Conservation (phyloP, 2,329 filamentous ascomycete genomes). For the Ceratocystis destructans region DNA sequence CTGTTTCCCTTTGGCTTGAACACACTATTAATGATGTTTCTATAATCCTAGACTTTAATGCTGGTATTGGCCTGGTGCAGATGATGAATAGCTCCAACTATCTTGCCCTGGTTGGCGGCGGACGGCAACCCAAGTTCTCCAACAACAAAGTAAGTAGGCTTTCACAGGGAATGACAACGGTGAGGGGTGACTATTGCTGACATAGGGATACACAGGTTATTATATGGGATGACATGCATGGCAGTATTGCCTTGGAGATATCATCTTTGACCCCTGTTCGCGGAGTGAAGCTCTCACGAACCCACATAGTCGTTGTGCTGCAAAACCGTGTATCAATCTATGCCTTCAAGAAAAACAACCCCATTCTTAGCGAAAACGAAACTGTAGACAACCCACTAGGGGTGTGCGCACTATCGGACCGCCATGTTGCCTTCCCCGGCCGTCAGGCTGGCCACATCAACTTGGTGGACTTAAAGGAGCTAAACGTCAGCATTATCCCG, state of each 20-base stretch:
- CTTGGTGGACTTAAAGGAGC: constrained; percentile 61
- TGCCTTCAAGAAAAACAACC: constrained; percentile 58
- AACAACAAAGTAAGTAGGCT: constrained; percentile 55
- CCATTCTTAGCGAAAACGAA: constrained; percentile 61
- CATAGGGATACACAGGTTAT: constrained; percentile 41
- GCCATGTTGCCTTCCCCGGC: constrained; percentile 72
- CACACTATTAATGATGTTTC: background rate
- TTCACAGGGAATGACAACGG: background rate
- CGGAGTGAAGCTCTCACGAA: constrained; percentile 61
- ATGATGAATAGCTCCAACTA: constrained; percentile 84
- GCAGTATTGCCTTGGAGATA: constrained; percentile 59
- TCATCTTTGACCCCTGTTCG: constrained; percentile 69
- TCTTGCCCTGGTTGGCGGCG: constrained; percentile 78
- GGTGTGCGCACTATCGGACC: constrained; percentile 61
- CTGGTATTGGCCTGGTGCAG: constrained; percentile 66
- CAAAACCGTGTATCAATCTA: constrained; percentile 73
- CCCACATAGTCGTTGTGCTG: constrained; percentile 66
- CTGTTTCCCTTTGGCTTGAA: background rate
- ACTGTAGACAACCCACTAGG: constrained; percentile 76
- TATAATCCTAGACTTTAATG: constrained; percentile 51
- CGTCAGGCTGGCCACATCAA: constrained; percentile 78
- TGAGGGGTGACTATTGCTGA: background rate
- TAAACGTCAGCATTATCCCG: constrained; percentile 83
- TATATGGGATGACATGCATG: constrained; percentile 81
- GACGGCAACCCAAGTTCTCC: constrained; percentile 70